Conservation (phyloP, 1,284 basidiomycete genomes). For the Ustilago cynodontis region DNA sequence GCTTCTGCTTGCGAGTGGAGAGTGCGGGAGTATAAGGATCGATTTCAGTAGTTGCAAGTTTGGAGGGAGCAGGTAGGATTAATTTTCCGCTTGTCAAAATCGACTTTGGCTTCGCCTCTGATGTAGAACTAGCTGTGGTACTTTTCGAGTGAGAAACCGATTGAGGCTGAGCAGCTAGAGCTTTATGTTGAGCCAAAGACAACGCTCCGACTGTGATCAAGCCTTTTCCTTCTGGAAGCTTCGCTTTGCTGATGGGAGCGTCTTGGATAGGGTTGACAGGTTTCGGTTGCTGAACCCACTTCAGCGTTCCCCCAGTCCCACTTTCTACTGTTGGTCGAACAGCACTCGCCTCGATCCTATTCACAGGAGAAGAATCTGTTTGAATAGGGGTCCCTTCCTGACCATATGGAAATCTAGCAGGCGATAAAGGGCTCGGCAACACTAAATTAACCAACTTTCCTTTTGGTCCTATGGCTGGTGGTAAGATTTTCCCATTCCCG, state of each 20-base stretch:
- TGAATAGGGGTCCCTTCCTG: constrained; percentile 21
- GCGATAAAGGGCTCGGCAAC: constrained; percentile 40
- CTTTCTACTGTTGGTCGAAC: neutral
- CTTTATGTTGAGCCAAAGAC: constrained; percentile 24
- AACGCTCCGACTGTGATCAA: constrained; percentile 33
- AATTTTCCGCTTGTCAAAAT: constrained; percentile 17
- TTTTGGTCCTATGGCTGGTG: constrained; percentile 40
- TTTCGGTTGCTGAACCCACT: constrained; percentile 1
- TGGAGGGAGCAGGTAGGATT: constrained; percentile 24
- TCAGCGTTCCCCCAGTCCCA: neutral
- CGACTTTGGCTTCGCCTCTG: too few relatives aligned
- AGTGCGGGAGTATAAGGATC: constrained; percentile 25
- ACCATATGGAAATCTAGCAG: constrained; percentile 48
- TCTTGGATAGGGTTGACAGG: constrained; percentile 1
- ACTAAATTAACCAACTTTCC: constrained; percentile 50
- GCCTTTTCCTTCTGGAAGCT: constrained; percentile 20
- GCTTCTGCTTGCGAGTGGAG: neutral
- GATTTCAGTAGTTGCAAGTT: neutral
- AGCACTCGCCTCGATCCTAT: neutral
- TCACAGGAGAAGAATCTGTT: too few relatives aligned
- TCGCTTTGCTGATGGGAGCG: neutral
- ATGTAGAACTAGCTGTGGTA: too few relatives aligned
- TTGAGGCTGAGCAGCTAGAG: constrained; percentile 2
- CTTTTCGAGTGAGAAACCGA: too few relatives aligned
- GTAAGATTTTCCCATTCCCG: constrained; percentile 8